These are phyloP conservation scores for Brachypodium distachyon DNA, from an alignment of 202 grass and related monocot genomes.

Conservation along the genomic window DNA sequence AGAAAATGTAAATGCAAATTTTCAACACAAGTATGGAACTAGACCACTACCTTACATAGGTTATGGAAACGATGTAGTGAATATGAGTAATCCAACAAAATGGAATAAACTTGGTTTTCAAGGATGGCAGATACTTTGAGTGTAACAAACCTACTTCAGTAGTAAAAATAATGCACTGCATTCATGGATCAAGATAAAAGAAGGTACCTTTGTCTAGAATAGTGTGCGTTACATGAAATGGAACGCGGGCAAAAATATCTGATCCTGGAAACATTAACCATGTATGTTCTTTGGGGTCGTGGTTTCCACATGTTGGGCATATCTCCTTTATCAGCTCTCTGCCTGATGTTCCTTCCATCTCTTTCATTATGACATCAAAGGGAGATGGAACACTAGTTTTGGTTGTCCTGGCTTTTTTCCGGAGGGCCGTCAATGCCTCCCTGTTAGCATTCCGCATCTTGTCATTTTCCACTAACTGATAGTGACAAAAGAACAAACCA, in stretches of 20 bases:
- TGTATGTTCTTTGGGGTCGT: constrained; percentile 60
- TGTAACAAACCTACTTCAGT: neutral
- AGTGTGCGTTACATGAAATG: constrained; percentile 79
- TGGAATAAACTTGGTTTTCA: neutral
- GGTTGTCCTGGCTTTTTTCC: constrained; percentile 69
- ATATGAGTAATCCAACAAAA: neutral
- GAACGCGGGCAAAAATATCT: constrained; percentile 74
- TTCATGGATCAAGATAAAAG: neutral
- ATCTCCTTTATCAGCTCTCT: constrained; percentile 72
- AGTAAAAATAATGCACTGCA: neutral
- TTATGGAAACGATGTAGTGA: neutral
- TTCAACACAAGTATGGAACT: neutral
- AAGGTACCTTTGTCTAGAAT: constrained; percentile 67
- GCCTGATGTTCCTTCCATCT: constrained; percentile 48
- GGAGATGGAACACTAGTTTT: constrained; percentile 73
- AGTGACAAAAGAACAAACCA: constrained; percentile 8
- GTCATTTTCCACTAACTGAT: constrained; percentile 88
- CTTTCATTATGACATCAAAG: constrained; percentile 81
- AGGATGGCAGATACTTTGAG: neutral
- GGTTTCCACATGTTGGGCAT: constrained; percentile 64
- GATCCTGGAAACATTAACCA: constrained; percentile 89
- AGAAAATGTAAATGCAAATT: neutral
- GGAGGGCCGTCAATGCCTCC: constrained; percentile 77
- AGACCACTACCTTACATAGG: neutral
- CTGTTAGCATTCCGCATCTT: constrained; percentile 66